phyloP scores from a whole-genome alignment of 805 yeast species.

The Spathaspora arborariae region DNA sequence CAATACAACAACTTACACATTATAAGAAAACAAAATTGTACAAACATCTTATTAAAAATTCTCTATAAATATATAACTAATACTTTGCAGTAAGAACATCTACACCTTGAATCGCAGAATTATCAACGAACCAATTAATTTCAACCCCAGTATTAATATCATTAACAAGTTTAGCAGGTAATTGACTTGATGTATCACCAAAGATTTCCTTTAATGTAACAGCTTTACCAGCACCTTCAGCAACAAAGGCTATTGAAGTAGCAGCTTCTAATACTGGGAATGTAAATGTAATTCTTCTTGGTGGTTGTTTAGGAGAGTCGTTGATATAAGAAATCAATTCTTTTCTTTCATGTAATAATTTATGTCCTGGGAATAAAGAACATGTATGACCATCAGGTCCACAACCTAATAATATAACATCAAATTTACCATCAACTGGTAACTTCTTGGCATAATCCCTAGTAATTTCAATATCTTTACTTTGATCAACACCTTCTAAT shows the following conservation, averaged over 20 bases:
- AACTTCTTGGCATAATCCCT: constrained; percentile 55
- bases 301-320: constrained; percentile 93
- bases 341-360: constrained; percentile 51
- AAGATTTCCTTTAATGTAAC: constrained; percentile 69
- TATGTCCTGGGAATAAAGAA: constrained; percentile 86
- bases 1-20: too few relatives aligned
- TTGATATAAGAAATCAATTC: constrained; percentile 58
- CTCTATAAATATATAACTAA: constrained; percentile 11
- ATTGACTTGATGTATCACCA: constrained; percentile 39
- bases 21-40: too few relatives aligned
- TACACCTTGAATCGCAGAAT: constrained; percentile 70
- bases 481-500: constrained; percentile 41
- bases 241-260: constrained; percentile 67
- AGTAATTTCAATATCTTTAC: constrained; percentile 51
- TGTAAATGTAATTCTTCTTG: constrained; percentile 86
- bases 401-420: constrained; percentile 77
- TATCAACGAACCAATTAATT: constrained; percentile 81
- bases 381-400: constrained; percentile 98
- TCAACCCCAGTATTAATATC: constrained; percentile 41
- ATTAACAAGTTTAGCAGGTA: constrained; percentile 79
- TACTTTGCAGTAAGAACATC: constrained; percentile 37
- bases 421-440: constrained; percentile 47
- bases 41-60: background rate
- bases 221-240: constrained; percentile 85
- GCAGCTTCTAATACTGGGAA: constrained; percentile 66